Evolutionary conservation across 768 basidiomycete species (phyloP), one percentile per base, ranked within the genome.

Genomic region (Tremella fuciformis): DNA sequence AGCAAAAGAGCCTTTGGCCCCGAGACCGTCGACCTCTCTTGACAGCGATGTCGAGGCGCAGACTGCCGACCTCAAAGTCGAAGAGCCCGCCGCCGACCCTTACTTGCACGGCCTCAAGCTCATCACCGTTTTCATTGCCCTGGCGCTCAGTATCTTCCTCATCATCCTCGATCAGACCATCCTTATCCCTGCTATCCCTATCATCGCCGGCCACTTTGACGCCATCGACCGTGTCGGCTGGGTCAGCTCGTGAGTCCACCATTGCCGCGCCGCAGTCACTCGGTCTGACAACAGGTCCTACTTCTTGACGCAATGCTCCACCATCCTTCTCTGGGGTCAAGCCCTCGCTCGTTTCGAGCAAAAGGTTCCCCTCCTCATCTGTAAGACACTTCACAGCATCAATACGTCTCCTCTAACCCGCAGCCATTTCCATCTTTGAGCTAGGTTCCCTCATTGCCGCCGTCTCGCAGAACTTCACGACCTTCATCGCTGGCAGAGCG

Each of bases 91-190:
- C 51, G 29, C 18, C n/a, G 53, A 55, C 39, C 13, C 15, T 2
- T 50, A 58, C 48, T 34, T 58, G 8, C 50, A 58, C 25, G 57
- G 57, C 49, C 6, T 40, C 25, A 58, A 51, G 37, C 37, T 58
- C 13, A 29, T 39, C 48, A 25, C 51, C 49, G 57, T 58, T 6
- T 52, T 58, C 50, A 15, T 58, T 19, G 57, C 50, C n/a, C n/a
- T 58, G 22, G 37, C 26, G 8, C 40, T 58, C 34, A 22, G 26
- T 8, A 22, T 58, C 18, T 58, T 58, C 37, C 24, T 58, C 49
- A 58, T 58, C 25, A 51, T 58, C 29, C 49, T 58, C 18, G 57
- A 58, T 41, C 57, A 58, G 40, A 58, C 57, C 15, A 58, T 58
- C 26, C 48, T 58, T n/a, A 29, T 50, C 49, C 57, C 57, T 18